phyloP scores from a whole-genome alignment of 73 alveolate genomes.

The Stentor roeselii region DNA sequence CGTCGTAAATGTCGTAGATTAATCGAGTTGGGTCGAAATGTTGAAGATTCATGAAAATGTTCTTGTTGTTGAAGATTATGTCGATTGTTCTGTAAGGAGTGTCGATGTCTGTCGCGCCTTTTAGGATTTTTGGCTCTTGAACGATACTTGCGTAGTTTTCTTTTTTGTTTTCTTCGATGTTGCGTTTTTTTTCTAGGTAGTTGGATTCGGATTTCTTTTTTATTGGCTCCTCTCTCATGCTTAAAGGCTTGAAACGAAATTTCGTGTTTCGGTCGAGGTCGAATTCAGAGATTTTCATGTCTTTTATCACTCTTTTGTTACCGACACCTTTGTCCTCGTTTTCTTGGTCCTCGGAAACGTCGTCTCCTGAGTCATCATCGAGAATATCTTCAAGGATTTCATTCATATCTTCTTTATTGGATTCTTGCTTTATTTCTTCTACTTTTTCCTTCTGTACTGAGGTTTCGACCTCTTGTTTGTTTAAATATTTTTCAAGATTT shows the following conservation, averaged over 20 bases:
- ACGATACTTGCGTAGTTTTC: slow-evolving; percentile 6
- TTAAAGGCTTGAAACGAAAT: neutral
- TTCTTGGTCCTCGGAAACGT: slow-evolving; percentile 6
- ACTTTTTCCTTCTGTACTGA: neutral
- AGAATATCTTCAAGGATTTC: slow-evolving; percentile 18
- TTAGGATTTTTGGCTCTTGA: slow-evolving; percentile 18
- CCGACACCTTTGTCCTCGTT: slow-evolving; percentile 4
- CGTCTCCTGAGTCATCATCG: slow-evolving; percentile 20
- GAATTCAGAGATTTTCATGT: no score
- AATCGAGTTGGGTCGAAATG: slow-evolving; percentile 50
- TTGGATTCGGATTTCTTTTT: slow-evolving; percentile 40
- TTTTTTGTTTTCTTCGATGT: neutral
- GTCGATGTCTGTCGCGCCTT: neutral
- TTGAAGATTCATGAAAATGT: slow-evolving; percentile 68
- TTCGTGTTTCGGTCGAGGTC: slow-evolving; percentile 1
- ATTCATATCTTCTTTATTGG: slow-evolving; percentile 2
- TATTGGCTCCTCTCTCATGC: slow-evolving; percentile 1
- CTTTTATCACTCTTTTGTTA: neutral
- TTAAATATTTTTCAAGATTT: slow-evolving; percentile 18
- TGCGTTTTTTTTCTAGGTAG: slow-evolving; percentile 27
- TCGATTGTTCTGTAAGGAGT: slow-evolving; percentile 65
- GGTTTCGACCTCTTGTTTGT: slow-evolving; percentile 12
- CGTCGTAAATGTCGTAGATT: slow-evolving; percentile 56
- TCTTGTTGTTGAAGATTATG: slow-evolving; percentile 67
- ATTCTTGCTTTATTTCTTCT: neutral